Conservation (phyloP, 495 filamentous ascomycete species). For the Aspergillus conjunctus region DNA sequence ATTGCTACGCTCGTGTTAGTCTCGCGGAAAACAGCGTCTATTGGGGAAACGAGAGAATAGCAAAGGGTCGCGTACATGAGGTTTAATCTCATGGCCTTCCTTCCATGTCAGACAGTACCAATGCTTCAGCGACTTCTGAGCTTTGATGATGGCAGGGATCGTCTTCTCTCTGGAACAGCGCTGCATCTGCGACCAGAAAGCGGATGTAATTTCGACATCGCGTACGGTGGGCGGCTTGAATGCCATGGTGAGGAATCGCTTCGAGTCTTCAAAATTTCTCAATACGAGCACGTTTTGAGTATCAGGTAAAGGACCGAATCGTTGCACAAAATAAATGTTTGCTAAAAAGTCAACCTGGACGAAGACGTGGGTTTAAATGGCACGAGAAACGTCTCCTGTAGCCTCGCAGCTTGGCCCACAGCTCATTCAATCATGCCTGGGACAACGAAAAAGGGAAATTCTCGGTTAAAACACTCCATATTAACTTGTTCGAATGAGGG, state of each 20-base stretch:
- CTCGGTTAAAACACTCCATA: background rate
- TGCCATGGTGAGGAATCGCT: background rate
- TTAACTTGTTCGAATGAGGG: too few species aligned
- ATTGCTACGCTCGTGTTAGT: slow-evolving; percentile 1
- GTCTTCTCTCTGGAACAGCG: slow-evolving; percentile 14
- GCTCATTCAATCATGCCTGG: too few species aligned
- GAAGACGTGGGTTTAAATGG: background rate
- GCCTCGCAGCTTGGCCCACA: background rate
- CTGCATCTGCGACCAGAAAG: slow-evolving; percentile 15
- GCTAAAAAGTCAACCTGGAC: background rate
- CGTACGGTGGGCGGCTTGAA: slow-evolving; percentile 5
- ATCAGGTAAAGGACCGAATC: background rate
- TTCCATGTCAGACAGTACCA: slow-evolving; percentile 17
- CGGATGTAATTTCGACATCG: slow-evolving; percentile 12
- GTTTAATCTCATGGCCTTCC: slow-evolving; percentile 12
- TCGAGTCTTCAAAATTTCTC: background rate
- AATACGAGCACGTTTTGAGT: background rate
- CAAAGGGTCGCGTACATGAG: slow-evolving; percentile 4
- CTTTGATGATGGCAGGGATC: slow-evolving; percentile 10
- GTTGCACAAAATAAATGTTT: background rate
- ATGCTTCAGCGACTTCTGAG: slow-evolving; percentile 8
- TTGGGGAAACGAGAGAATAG: background rate
- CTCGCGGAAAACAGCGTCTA: background rate
- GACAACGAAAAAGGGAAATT: background rate
- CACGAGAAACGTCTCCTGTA: background rate